Conservation (phyloP, 2,329 filamentous ascomycete genomes). For the Microdochium paspali region DNA sequence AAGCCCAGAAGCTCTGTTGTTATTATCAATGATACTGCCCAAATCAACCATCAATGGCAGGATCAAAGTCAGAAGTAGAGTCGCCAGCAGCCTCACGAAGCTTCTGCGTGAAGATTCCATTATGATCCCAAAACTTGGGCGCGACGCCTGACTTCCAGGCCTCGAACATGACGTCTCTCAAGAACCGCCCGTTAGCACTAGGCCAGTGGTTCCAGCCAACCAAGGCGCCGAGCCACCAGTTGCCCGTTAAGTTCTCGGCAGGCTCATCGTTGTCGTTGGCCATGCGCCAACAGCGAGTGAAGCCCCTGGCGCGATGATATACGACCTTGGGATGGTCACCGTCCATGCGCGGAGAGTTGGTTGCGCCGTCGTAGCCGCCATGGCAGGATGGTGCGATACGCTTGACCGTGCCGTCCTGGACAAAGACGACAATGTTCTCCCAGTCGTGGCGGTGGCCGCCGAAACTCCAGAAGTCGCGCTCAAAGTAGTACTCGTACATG, state of each 20-base stretch:
- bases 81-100: no score
- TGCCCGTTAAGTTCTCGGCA: constrained; percentile 4
- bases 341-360: constrained; percentile 1
- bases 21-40: no score
- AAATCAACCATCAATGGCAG: no score
- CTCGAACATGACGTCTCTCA: background rate
- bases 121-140: constrained; percentile 1
- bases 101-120: no score
- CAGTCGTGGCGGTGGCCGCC: constrained; percentile 14
- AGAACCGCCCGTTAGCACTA: background rate
- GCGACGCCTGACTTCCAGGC: background rate
- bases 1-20: no score
- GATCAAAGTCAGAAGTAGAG: no score
- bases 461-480: constrained; percentile 7
- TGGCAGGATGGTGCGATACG: constrained; percentile 3
- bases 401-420: constrained; percentile 1
- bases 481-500: constrained; percentile 19
- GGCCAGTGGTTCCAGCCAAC: constrained; percentile 3
- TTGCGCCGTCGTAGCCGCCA: constrained; percentile 1
- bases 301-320: constrained; percentile 4
- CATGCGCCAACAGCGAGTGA: constrained; percentile 4
- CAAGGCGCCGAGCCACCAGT: constrained; percentile 3
- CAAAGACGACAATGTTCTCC: constrained; percentile 13
- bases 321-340: constrained; percentile 5
- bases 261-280: constrained; percentile 2